Evolutionary conservation across 148 eudicot genomes (phyloP).

Genomic region (Bassia scoparia): DNA sequence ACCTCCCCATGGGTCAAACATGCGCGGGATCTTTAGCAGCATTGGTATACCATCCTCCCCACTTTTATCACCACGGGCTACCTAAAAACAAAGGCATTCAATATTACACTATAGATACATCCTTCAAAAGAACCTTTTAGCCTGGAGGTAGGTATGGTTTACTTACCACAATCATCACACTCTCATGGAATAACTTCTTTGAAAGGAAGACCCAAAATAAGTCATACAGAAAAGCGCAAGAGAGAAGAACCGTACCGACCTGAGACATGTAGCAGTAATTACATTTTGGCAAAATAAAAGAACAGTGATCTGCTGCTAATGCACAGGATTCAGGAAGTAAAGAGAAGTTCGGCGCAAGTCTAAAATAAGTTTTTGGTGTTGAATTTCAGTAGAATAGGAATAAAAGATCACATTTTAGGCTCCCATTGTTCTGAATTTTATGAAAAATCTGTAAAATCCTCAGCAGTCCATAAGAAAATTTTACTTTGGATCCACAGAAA

Average conservation of each 20-base stretch:
- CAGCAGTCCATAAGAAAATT: background rate
- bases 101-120: conserved; percentile 6
- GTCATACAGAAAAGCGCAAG: conserved; percentile 78
- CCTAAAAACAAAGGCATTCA: conserved; percentile 31
- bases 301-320: too few relatives aligned
- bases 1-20: conserved; percentile 94
- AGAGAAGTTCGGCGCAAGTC: background rate
- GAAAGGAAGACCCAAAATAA: conserved; percentile 87
- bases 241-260: conserved; percentile 75
- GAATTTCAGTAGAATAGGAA: background rate
- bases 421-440: background rate
- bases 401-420: background rate
- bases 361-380: background rate
- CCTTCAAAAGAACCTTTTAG: conserved; percentile 1
- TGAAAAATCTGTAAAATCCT: background rate
- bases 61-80: conserved; percentile 85
- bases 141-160: background rate
- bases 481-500: too few relatives aligned
- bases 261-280: conserved; percentile 27
- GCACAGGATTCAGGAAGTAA: background rate
- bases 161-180: conserved; percentile 93
- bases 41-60: conserved; percentile 90
- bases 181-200: conserved; percentile 67
- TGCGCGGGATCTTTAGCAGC: conserved; percentile 82
- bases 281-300: too few relatives aligned